Conservation (phyloP, 495 filamentous ascomycete genomes). For the Mytilinidion resinicola region DNA sequence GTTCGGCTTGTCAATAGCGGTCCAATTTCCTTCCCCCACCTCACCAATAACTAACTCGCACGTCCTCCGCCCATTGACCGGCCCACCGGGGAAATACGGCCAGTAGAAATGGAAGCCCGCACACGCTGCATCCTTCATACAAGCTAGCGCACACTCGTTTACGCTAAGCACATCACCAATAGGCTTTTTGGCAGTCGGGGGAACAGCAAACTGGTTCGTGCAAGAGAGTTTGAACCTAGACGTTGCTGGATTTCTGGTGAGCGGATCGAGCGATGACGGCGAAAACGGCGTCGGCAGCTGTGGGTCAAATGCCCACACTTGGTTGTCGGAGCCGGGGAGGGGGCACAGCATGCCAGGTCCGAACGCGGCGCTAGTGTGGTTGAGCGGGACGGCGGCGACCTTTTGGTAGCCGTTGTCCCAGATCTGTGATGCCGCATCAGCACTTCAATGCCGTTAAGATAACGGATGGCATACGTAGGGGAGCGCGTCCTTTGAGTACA, state of each 20-base stretch:
- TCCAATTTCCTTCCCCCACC: neutral
- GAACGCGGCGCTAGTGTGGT: neutral
- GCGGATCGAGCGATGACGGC: no score
- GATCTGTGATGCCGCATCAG: neutral
- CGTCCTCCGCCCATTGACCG: constrained; percentile 2
- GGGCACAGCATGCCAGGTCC: constrained; percentile 5
- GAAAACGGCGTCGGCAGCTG: no score
- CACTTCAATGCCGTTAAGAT: neutral
- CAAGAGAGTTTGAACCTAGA: constrained; percentile 1
- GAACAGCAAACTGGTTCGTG: neutral
- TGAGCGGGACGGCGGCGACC: constrained; percentile 1
- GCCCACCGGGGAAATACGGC: neutral
- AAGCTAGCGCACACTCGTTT: neutral
- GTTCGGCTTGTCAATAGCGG: neutral
- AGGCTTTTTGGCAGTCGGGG: neutral
- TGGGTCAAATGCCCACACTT: neutral
- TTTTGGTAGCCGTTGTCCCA: constrained; percentile 13
- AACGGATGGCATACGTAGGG: neutral
- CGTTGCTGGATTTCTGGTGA: neutral
- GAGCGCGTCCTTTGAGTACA: neutral
- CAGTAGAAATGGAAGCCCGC: constrained; percentile 8
- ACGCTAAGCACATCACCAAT: neutral
- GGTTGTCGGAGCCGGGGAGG: constrained; percentile 11
- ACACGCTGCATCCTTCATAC: neutral
- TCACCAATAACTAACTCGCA: constrained; percentile 4